These are phyloP conservation scores for Debaryomyces hansenii DNA, from an alignment of 805 yeast species.

Conservation along the genomic window DNA sequence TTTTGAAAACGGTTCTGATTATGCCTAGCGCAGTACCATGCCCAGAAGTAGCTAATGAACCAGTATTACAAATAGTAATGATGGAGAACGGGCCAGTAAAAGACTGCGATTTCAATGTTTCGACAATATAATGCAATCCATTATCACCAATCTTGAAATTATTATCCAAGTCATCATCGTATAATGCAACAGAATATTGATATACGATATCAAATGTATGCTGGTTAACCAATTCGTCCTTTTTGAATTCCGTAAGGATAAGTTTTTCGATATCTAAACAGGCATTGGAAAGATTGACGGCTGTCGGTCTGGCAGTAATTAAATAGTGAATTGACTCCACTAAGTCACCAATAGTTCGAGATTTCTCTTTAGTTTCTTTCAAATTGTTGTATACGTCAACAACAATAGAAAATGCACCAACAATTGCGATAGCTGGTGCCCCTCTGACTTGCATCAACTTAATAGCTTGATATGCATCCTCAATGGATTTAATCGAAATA, in stretches of 20 bases:
- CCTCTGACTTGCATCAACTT: slow-evolving; percentile 93
- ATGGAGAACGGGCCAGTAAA: slow-evolving; percentile 72
- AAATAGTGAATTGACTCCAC: slow-evolving; percentile 58
- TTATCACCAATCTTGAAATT: slow-evolving; percentile 76
- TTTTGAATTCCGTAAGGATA: slow-evolving; percentile 14
- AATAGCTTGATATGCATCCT: slow-evolving; percentile 82
- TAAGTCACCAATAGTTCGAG: slow-evolving; percentile 34
- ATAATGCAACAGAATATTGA: slow-evolving; percentile 53
- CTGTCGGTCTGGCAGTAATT: slow-evolving; percentile 87
- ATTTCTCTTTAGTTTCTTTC: slow-evolving; percentile 6
- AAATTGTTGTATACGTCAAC: slow-evolving; percentile 54
- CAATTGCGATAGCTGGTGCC: slow-evolving; percentile 98
- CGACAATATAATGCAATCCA: slow-evolving; percentile 69
- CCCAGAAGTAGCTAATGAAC: slow-evolving; percentile 95
- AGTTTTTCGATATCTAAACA: slow-evolving; percentile 48
- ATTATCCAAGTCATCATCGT: slow-evolving; percentile 75
- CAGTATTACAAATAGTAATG: slow-evolving; percentile 93
- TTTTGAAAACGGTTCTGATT: slow-evolving; percentile 65
- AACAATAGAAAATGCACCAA: slow-evolving; percentile 80
- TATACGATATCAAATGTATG: slow-evolving; percentile 32
- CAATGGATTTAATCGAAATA: slow-evolving; percentile 58
- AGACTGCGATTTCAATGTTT: slow-evolving; percentile 44
- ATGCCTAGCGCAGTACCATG: slow-evolving; percentile 97
- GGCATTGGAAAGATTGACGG: slow-evolving; percentile 86
- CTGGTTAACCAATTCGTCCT: slow-evolving; percentile 23